Evolutionary conservation across 805 yeast genomes (phyloP).

Genomic region (Starmerella geochares): DNA sequence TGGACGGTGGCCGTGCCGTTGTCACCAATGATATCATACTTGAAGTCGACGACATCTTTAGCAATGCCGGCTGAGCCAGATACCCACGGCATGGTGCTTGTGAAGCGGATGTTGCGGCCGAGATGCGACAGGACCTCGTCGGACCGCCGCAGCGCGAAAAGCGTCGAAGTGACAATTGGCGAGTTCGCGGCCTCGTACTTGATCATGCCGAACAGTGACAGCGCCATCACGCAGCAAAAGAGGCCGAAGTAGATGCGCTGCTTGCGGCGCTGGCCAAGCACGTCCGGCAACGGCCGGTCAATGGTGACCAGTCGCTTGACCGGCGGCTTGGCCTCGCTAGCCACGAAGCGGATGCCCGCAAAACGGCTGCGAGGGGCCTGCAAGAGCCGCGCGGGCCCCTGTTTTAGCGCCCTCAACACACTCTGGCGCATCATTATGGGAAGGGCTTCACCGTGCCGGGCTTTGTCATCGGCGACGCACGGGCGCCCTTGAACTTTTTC

Average conservation of each 20-base stretch:
- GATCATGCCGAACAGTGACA: constrained; percentile 56
- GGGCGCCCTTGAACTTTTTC: not conserved
- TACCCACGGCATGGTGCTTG: constrained; percentile 79
- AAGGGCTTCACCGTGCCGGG: not conserved
- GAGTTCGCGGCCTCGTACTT: constrained; percentile 88
- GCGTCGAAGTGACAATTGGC: constrained; percentile 76
- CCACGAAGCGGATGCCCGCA: not conserved
- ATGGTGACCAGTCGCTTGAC: constrained; percentile 39
- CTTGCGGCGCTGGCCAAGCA: constrained; percentile 38
- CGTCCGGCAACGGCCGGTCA: constrained; percentile 65
- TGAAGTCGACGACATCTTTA: constrained; percentile 66
- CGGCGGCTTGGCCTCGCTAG: not conserved
- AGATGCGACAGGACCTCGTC: constrained; percentile 48
- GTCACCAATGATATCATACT: constrained; percentile 61
- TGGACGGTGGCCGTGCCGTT: constrained; percentile 43
- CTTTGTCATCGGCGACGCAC: not conserved
- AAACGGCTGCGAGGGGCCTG: not conserved
- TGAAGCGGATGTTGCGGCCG: constrained; percentile 68
- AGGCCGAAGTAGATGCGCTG: constrained; percentile 46
- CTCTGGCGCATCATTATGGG: not conserved
- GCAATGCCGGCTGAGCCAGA: constrained; percentile 75
- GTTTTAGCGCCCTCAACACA: not conserved
- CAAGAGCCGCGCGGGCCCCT: not conserved
- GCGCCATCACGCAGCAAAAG: constrained; percentile 46
- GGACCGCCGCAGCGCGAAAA: constrained; percentile 76